Evolutionary conservation across 2,329 filamentous ascomycete species (phyloP).

Genomic region (Fusarium praegraminearum): DNA sequence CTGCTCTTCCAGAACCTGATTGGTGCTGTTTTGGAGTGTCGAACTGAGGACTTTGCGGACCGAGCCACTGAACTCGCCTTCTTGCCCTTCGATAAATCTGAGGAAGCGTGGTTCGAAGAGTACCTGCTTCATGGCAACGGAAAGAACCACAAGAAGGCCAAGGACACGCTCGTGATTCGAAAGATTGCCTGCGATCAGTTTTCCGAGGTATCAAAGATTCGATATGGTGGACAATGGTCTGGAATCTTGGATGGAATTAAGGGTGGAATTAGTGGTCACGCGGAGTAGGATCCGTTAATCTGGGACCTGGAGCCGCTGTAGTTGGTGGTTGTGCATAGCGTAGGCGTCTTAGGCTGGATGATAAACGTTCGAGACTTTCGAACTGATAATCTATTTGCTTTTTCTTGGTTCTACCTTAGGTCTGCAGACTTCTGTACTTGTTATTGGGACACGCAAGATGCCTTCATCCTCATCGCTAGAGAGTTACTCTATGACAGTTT

Average conservation of each 20-base stretch:
- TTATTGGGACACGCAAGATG: not conserved
- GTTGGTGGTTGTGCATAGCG: conserved; percentile 41
- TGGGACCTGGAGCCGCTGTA: not conserved
- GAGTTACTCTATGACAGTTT: not conserved
- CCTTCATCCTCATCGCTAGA: not conserved
- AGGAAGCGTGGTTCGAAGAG: conserved; percentile 81
- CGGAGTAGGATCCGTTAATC: conserved; percentile 33
- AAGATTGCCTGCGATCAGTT: conserved; percentile 75
- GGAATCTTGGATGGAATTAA: conserved; percentile 65
- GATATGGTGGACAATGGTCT: conserved; percentile 60
- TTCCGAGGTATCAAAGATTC: conserved; percentile 59
- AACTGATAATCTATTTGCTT: not conserved
- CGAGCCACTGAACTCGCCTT: conserved; percentile 77
- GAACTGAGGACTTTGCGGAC: conserved; percentile 59
- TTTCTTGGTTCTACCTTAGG: not conserved
- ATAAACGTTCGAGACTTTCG: not conserved
- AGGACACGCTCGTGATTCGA: conserved; percentile 80
- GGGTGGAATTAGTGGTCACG: conserved; percentile 56
- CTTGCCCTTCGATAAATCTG: conserved; percentile 75
- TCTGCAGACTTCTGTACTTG: too few relatives aligned
- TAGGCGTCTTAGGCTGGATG: conserved; percentile 32
- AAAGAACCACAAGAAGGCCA: conserved; percentile 71
- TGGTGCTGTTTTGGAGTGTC: conserved; percentile 64
- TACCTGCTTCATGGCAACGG: conserved; percentile 74
- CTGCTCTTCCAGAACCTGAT: conserved; percentile 76